Percentiles rank a stretch among this genome's conserved stretches.
Conservation (phyloP, 2,329 filamentous ascomycete genomes). For the Aspergillus luchuensis region DNA sequence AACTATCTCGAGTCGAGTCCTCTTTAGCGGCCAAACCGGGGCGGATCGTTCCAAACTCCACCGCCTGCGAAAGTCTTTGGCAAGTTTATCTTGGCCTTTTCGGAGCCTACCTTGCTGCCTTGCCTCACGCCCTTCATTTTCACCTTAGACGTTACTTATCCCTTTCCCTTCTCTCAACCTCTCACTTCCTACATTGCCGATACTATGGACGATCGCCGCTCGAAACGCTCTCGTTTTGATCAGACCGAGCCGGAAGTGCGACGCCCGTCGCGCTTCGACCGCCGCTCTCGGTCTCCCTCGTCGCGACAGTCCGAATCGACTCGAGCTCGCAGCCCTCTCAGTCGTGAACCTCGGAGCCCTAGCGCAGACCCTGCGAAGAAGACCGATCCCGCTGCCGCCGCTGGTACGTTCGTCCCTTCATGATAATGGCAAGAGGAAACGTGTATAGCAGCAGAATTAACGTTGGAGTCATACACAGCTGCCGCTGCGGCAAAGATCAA, state of each 20-base stretch:
- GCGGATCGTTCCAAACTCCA: conserved; percentile 20
- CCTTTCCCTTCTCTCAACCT: background rate
- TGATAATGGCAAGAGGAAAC: background rate
- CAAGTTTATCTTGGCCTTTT: conserved; percentile 14
- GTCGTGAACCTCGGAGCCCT: conserved; percentile 54
- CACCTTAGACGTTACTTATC: background rate
- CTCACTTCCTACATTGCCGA: background rate
- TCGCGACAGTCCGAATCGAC: conserved; percentile 65
- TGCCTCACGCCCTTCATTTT: conserved; percentile 11
- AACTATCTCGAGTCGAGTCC: too few species aligned
- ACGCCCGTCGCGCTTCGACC: conserved; percentile 79
- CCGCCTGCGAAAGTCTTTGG: conserved; percentile 19
- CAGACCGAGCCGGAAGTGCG: conserved; percentile 82
- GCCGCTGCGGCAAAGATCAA: conserved; percentile 89
- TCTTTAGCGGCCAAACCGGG: conserved; percentile 14
- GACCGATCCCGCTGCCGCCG: conserved; percentile 74
- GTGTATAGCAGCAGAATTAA: conserved; percentile 11
- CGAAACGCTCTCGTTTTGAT: conserved; percentile 91
- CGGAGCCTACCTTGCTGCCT: conserved; percentile 10
- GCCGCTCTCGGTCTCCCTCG: conserved; percentile 83
- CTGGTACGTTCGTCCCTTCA: conserved; percentile 58
- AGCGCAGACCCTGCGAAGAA: conserved; percentile 41
- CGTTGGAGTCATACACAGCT: conserved; percentile 52
- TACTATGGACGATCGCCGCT: conserved; percentile 71
- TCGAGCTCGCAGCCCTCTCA: conserved; percentile 80